These are phyloP conservation scores for Cercospora citrullina DNA, from an alignment of 2,329 filamentous ascomycete species.

Conservation along the genomic window DNA sequence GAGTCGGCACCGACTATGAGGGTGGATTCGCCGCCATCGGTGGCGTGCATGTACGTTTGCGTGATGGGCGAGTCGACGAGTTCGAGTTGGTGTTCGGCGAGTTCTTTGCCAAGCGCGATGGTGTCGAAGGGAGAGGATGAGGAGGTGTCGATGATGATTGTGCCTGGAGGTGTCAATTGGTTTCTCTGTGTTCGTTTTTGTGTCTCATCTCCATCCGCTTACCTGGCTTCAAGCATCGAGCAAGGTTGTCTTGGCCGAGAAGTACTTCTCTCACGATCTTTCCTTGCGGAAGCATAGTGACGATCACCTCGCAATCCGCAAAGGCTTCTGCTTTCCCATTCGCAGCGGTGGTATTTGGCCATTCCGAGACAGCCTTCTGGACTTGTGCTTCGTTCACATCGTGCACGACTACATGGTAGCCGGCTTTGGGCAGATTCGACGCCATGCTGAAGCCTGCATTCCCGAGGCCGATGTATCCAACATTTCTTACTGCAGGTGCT, in stretches of 20 bases:
- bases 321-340: slow-evolving; percentile 34
- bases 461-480: slow-evolving; percentile 41
- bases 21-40: slow-evolving; percentile 39
- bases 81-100: slow-evolving; percentile 35
- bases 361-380: slow-evolving; percentile 30
- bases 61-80: slow-evolving; percentile 42
- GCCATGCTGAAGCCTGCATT: slow-evolving; percentile 40
- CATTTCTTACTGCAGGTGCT: slow-evolving; percentile 27
- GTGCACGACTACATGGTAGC: slow-evolving; percentile 38
- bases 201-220: not conserved
- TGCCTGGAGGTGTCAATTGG: slow-evolving; percentile 25
- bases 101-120: slow-evolving; percentile 36
- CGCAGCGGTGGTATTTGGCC: slow-evolving; percentile 35
- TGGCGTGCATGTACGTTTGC: slow-evolving; percentile 42
- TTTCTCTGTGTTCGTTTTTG: too few species aligned
- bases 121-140: slow-evolving; percentile 42
- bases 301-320: slow-evolving; percentile 38
- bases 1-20: slow-evolving; percentile 40
- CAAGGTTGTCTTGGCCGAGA: slow-evolving; percentile 36
- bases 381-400: slow-evolving; percentile 35
- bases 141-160: slow-evolving; percentile 40
- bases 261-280: slow-evolving; percentile 39
- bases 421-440: slow-evolving; percentile 38
- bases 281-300: slow-evolving; percentile 42
- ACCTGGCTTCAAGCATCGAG: slow-evolving; percentile 33